Conservation (phyloP, 192 early-diverging fungal species). For the Cetraspora pellucida region DNA sequence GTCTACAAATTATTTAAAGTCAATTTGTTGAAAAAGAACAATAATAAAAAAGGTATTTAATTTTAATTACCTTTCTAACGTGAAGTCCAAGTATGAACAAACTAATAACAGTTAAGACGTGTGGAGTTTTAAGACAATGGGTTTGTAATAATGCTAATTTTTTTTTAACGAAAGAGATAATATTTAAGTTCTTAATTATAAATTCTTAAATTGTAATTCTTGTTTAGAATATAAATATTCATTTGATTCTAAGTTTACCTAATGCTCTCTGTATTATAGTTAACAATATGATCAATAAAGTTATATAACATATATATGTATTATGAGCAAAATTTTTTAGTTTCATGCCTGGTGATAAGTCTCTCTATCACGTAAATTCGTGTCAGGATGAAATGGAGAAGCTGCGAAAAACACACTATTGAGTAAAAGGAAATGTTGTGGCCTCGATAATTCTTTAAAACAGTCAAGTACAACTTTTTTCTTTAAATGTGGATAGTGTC, state of each 20-base stretch:
- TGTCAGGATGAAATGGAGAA: conserved; percentile 22
- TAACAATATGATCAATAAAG: neutral
- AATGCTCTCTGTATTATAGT: conserved; percentile 8
- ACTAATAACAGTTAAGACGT: conserved; percentile 32
- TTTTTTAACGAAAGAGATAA: too few relatives aligned
- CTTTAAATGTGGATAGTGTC: conserved; percentile 27
- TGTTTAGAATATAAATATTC: neutral
- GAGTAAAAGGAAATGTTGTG: conserved; percentile 34
- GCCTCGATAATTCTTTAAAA: conserved; percentile 21
- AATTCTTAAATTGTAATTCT: neutral
- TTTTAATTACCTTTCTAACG: conserved; percentile 20
- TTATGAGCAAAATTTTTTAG: neutral
- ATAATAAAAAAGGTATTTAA: neutral
- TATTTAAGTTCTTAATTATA: neutral
- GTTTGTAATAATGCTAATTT: conserved; percentile 22
- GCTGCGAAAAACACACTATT: conserved; percentile 34
- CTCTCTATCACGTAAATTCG: neutral
- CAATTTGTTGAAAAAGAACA: neutral
- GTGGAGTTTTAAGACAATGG: conserved; percentile 29
- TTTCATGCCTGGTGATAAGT: conserved; percentile 23
- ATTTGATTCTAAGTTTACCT: conserved; percentile 1
- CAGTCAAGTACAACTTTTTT: conserved; percentile 24
- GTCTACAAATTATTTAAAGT: conserved; percentile 8
- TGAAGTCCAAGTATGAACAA: conserved; percentile 32
- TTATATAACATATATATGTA: neutral